A percentile compares a stretch with the other conserved stretches of the same genome.
Evolutionary conservation across 805 yeast species (phyloP).

Genomic region (Ascoidea rubescens): DNA sequence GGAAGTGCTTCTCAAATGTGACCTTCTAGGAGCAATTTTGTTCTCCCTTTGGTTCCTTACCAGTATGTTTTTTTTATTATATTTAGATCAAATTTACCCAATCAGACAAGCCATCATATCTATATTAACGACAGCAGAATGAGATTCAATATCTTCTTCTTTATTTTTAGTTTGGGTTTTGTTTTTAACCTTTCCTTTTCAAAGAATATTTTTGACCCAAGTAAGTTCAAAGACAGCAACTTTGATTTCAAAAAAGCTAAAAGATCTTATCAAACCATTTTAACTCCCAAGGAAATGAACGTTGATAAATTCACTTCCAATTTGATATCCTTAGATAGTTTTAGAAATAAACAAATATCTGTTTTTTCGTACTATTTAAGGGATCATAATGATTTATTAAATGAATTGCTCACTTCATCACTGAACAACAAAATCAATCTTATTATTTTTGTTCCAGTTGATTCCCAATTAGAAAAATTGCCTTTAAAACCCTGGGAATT

Average conservation of each 20-base stretch:
- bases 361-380: slow-evolving; percentile 62
- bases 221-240: background rate
- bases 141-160: no score
- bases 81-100: no score
- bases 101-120: no score
- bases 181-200: no score
- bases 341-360: slow-evolving; percentile 25
- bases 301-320: background rate
- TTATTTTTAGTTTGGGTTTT: no score
- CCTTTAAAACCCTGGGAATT: slow-evolving; percentile 70
- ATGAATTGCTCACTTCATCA: slow-evolving; percentile 27
- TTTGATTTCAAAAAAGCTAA: background rate
- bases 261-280: background rate
- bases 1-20: no score
- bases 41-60: no score
- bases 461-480: slow-evolving; percentile 40
- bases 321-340: background rate
- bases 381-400: slow-evolving; percentile 36
- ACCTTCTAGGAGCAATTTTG: no score
- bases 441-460: slow-evolving; percentile 60
- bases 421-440: slow-evolving; percentile 21
- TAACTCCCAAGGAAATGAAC: background rate
- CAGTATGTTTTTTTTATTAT: no score
- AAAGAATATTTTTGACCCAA: slow-evolving; percentile 1
- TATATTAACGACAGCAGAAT: no score